A percentile compares a stretch with the other conserved stretches of the same genome.
Evolutionary conservation across 148 eudicot species (phyloP).

Genomic region (Chenopodium berlandieri): DNA sequence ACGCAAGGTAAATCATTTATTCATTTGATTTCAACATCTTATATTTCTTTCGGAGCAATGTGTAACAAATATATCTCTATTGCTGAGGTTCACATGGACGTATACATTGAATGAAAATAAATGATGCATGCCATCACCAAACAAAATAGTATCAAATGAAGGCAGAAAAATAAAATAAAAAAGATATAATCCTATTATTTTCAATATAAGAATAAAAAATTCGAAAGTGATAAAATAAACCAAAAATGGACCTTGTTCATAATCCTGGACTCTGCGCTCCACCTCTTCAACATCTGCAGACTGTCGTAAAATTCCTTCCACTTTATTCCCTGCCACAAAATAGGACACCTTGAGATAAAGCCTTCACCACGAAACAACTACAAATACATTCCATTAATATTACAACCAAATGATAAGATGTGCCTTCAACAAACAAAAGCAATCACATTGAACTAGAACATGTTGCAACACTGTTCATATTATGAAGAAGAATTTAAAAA

Average conservation of each 20-base stretch:
- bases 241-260: conserved; percentile 71
- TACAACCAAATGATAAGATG: background rate
- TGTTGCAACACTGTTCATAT: background rate
- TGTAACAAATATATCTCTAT: background rate
- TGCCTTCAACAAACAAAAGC: conserved; percentile 6
- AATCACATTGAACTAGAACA: background rate
- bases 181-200: conserved; percentile 26
- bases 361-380: background rate
- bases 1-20: no score
- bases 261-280: conserved; percentile 90
- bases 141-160: background rate
- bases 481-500: background rate
- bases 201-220: conserved; percentile 25
- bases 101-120: conserved; percentile 1
- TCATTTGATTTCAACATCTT: background rate
- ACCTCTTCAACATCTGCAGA: conserved; percentile 99
- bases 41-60: background rate
- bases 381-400: background rate
- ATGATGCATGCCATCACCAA: conserved; percentile 3
- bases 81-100: conserved; percentile 5
- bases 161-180: background rate
- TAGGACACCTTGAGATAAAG: conserved; percentile 14
- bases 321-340: conserved; percentile 55
- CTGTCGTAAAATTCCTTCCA: conserved; percentile 96
- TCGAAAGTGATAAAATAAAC: background rate